These are phyloP conservation scores for Parastagonospora nodorum DNA, from an alignment of 2,329 filamentous ascomycete genomes.

Conservation along the genomic window DNA sequence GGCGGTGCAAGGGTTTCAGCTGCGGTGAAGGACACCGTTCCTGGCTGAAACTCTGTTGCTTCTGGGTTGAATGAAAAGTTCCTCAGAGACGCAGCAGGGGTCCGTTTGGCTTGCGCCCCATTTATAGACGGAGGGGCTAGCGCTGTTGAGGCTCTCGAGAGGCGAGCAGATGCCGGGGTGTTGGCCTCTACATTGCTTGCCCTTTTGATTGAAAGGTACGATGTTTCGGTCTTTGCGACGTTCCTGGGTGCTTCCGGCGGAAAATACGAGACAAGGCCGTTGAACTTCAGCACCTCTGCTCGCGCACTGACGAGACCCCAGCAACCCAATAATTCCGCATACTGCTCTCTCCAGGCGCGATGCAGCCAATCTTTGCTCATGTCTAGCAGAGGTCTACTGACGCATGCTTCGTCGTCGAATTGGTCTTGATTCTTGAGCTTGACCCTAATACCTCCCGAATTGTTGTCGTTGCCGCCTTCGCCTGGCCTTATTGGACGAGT, in stretches of 20 bases:
- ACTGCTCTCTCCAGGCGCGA: conserved; percentile 59
- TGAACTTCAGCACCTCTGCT: conserved; percentile 64
- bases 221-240: conserved; percentile 32
- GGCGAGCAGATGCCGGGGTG: conserved; percentile 10
- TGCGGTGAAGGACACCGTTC: conserved; percentile 18
- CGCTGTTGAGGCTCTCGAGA: conserved; percentile 32
- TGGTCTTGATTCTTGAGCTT: conserved; percentile 61
- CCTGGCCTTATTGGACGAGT: conserved; percentile 19
- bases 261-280: conserved; percentile 49
- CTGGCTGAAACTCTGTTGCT: conserved; percentile 41
- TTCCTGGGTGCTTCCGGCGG: conserved; percentile 23
- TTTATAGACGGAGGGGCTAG: conserved; percentile 28
- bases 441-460: conserved; percentile 49
- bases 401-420: conserved; percentile 59
- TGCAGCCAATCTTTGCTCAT: conserved; percentile 54
- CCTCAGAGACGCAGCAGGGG: conserved; percentile 29
- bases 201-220: conserved; percentile 31
- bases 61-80: conserved; percentile 45
- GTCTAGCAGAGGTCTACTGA: conserved; percentile 56
- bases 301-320: conserved; percentile 62
- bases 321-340: conserved; percentile 63
- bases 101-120: conserved; percentile 23
- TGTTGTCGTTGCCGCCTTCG: conserved; percentile 13
- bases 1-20: conserved; percentile 19
- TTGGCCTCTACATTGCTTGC: conserved; percentile 15